A percentile compares a stretch with the other conserved stretches of the same genome.
Conservation (phyloP, 2,329 filamentous ascomycete genomes). For the Colletotrichum aenigma region DNA sequence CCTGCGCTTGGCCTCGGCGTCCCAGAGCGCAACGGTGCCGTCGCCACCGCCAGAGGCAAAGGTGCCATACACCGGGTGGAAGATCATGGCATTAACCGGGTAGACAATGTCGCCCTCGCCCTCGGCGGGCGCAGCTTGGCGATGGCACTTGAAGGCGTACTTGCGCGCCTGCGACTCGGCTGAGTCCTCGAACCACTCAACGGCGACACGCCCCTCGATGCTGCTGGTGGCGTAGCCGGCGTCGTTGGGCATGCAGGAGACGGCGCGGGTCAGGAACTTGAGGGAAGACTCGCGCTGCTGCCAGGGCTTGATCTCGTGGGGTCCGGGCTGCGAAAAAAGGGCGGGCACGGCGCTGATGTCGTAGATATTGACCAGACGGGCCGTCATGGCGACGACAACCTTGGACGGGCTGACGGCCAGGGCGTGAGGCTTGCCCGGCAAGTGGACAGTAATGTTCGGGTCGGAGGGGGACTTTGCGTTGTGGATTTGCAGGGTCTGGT, state of each 20-base stretch:
- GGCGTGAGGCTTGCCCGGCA: conserved; percentile 89
- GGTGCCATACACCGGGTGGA: conserved; percentile 82
- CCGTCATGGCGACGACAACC: conserved; percentile 94
- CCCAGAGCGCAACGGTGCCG: conserved; percentile 91
- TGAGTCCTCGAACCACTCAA: conserved; percentile 96
- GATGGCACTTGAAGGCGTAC: conserved; percentile 98
- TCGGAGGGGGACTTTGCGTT: conserved; percentile 59
- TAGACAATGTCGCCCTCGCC: conserved; percentile 82
- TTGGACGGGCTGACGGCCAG: conserved; percentile 79
- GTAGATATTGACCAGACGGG: conserved; percentile 93
- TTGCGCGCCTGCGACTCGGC: conserved; percentile 87
- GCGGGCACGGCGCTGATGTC: conserved; percentile 73
- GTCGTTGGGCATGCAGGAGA: conserved; percentile 96
- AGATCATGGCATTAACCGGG: conserved; percentile 87
- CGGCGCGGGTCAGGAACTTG: conserved; percentile 93
- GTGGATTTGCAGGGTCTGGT: conserved; percentile 87
- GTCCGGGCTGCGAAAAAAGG: conserved; percentile 55
- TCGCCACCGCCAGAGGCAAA: conserved; percentile 92
- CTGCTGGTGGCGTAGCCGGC: conserved; percentile 90
- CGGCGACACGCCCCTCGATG: conserved; percentile 94
- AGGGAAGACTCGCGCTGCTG: conserved; percentile 92
- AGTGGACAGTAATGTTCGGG: conserved; percentile 66
- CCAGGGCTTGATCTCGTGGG: conserved; percentile 74
- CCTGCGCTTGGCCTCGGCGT: conserved; percentile 86
- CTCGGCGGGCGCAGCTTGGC: conserved; percentile 70